Evolutionary conservation across 1,284 basidiomycete species (phyloP).

Genomic region (Leccinum subspadiceum): DNA sequence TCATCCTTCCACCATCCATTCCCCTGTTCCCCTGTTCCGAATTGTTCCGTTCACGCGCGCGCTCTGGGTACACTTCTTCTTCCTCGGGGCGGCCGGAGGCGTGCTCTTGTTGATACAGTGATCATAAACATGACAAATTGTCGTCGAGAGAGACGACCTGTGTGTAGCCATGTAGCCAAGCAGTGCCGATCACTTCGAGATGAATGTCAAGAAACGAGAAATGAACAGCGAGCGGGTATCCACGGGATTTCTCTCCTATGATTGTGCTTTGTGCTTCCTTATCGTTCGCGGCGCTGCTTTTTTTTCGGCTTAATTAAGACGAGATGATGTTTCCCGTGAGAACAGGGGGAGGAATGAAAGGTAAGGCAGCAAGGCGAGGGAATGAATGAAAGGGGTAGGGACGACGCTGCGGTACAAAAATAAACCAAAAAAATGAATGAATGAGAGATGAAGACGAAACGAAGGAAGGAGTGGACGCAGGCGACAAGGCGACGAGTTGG

Average conservation of each 20-base stretch:
- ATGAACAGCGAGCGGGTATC: neutral
- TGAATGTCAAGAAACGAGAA: neutral
- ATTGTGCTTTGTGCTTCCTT: neutral
- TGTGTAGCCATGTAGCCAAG: neutral
- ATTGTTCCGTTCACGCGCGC: neutral
- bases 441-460: slow-evolving; percentile 1
- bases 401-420: neutral
- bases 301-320: neutral
- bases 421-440: neutral
- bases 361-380: neutral
- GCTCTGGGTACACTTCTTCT: neutral
- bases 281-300: neutral
- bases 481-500: neutral
- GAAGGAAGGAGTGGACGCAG: neutral
- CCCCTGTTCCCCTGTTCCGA: neutral
- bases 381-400: neutral
- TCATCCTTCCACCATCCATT: neutral
- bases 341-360: neutral
- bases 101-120: neutral
- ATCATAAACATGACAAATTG: neutral
- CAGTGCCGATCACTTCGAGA: neutral
- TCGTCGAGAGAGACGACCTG: neutral
- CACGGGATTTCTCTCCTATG: neutral
- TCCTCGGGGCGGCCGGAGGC: neutral
- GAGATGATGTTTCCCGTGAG: neutral